Evolutionary conservation across 2,329 filamentous ascomycete species (phyloP).

Genomic region (Epichloe sylvatica): DNA sequence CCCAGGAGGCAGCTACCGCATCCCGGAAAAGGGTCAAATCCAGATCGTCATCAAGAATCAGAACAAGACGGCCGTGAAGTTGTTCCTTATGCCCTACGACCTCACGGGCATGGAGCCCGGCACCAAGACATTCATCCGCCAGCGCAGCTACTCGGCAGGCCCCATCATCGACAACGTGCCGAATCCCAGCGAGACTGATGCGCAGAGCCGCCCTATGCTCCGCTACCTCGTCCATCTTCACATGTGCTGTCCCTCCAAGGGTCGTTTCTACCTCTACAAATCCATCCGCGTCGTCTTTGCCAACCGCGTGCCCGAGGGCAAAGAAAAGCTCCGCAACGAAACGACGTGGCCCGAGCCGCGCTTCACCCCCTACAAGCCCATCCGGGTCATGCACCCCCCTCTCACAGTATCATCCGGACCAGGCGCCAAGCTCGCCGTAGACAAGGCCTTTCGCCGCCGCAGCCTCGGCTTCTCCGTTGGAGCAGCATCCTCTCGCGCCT

Average conservation of each 20-base stretch:
- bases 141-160: slow-evolving; percentile 81
- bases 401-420: slow-evolving; percentile 23
- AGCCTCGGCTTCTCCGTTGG: slow-evolving; percentile 37
- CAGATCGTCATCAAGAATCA: slow-evolving; percentile 98
- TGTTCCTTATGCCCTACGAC: slow-evolving; percentile 90
- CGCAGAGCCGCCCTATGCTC: slow-evolving; percentile 51
- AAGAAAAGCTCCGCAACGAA: slow-evolving; percentile 83
- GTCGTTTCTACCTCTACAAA: slow-evolving; percentile 81
- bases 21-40: slow-evolving; percentile 83
- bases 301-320: slow-evolving; percentile 88
- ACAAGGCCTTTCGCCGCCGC: slow-evolving; percentile 44
- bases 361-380: slow-evolving; percentile 71
- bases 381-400: slow-evolving; percentile 35
- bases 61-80: slow-evolving; percentile 93
- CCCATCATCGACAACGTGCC: slow-evolving; percentile 60
- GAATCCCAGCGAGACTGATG: slow-evolving; percentile 12
- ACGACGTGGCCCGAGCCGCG: slow-evolving; percentile 77
- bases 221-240: slow-evolving; percentile 87
- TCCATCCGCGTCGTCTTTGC: slow-evolving; percentile 90
- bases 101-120: slow-evolving; percentile 82
- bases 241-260: slow-evolving; percentile 74
- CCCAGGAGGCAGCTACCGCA: slow-evolving; percentile 85
- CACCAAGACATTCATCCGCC: slow-evolving; percentile 90
- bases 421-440: slow-evolving; percentile 38
- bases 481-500: slow-evolving; percentile 14